These are phyloP conservation scores for Trichoderma arundinaceum DNA, from an alignment of 2,329 filamentous ascomycete species.

Conservation along the genomic window DNA sequence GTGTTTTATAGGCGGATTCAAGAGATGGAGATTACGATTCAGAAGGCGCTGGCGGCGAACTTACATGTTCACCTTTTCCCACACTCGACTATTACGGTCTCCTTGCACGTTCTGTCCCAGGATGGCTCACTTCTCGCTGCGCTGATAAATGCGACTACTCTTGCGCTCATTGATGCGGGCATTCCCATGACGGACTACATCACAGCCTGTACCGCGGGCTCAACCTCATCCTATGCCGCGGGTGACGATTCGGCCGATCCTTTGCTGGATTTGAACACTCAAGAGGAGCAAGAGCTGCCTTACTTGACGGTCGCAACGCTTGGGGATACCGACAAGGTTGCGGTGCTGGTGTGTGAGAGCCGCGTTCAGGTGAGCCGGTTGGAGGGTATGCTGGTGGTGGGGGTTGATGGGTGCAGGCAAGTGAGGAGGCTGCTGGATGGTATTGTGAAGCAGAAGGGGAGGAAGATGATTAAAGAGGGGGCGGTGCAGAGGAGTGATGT, in stretches of 20 bases:
- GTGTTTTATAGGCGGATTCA: constrained; percentile 67
- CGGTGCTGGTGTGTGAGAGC: constrained; percentile 83
- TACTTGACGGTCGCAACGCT: constrained; percentile 85
- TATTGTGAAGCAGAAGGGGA: constrained; percentile 75
- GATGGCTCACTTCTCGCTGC: constrained; percentile 90
- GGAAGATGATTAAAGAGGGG: constrained; percentile 64
- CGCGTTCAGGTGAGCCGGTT: constrained; percentile 80
- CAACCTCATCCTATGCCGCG: constrained; percentile 68
- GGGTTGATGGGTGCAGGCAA: constrained; percentile 88
- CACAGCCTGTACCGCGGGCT: constrained; percentile 84
- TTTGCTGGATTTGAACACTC: constrained; percentile 76
- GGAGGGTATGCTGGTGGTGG: constrained; percentile 92
- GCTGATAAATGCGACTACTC: constrained; percentile 86
- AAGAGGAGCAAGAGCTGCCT: constrained; percentile 87
- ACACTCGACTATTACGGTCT: constrained; percentile 81
- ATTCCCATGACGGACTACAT: constrained; percentile 95
- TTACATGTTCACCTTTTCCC: constrained; percentile 89
- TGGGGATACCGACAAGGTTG: constrained; percentile 74
- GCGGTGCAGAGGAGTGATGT: constrained; percentile 55
- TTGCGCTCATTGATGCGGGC: constrained; percentile 92
- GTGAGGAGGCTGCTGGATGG: constrained; percentile 80
- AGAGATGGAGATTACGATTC: constrained; percentile 81
- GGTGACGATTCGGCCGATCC: constrained; percentile 76
- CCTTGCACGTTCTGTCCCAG: constrained; percentile 84
- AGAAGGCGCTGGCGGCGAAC: constrained; percentile 75